phyloP scores from a whole-genome alignment of 257 asterid species.

The Paraleonurus japonicus region DNA sequence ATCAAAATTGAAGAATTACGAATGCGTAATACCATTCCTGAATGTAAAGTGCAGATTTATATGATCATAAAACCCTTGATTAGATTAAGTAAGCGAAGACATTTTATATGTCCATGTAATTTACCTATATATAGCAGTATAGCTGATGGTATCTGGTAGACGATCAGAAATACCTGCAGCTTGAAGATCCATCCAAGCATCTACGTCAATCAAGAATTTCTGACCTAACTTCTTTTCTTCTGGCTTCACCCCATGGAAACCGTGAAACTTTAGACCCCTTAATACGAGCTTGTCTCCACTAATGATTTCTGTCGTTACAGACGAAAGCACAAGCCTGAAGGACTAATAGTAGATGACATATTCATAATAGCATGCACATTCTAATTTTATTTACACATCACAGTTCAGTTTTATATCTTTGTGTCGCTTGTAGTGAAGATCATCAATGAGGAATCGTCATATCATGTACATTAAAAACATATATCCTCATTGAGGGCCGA shows the following conservation, averaged over 20 bases:
- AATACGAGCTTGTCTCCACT: slow-evolving; percentile 85
- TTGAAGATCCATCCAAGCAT: slow-evolving; percentile 91
- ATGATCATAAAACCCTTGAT: background rate
- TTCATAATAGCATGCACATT: background rate
- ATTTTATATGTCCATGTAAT: background rate
- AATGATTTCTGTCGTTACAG: slow-evolving; percentile 27
- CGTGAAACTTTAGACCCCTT: slow-evolving; percentile 87
- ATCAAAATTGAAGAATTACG: background rate
- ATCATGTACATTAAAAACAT: background rate
- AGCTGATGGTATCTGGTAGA: slow-evolving; percentile 74
- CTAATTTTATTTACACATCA: background rate
- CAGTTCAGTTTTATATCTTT: background rate
- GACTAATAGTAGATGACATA: background rate
- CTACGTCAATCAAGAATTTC: slow-evolving; percentile 80
- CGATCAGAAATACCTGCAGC: slow-evolving; percentile 72
- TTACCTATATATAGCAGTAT: slow-evolving; percentile 75
- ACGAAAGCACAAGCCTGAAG: background rate
- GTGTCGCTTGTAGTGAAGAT: background rate
- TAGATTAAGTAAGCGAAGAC: background rate
- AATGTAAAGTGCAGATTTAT: background rate
- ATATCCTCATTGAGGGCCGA: background rate
- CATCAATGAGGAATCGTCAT: background rate
- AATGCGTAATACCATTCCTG: background rate
- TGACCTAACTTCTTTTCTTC: slow-evolving; percentile 85
- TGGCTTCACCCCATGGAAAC: slow-evolving; percentile 87